These are phyloP conservation scores for Metschnikowia proteae DNA, from an alignment of 805 yeast species.

Conservation along the genomic window DNA sequence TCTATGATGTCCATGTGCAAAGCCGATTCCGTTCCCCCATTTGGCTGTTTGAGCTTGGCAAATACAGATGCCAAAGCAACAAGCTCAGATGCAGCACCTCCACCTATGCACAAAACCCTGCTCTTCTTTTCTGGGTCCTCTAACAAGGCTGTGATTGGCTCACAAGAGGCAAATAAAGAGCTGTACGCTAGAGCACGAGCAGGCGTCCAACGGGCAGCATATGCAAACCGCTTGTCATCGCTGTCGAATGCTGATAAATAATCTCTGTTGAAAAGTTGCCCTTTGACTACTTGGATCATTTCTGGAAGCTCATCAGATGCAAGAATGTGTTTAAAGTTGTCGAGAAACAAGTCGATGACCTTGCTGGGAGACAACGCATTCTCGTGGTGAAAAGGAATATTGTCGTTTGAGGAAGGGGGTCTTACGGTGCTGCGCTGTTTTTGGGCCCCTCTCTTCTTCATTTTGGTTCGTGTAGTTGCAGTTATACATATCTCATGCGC, in stretches of 20 bases:
- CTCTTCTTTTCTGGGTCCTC: constrained; percentile 27
- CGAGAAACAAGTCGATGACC: constrained; percentile 36
- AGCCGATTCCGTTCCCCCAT: constrained; percentile 29
- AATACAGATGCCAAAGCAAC: constrained; percentile 61
- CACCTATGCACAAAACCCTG: constrained; percentile 67
- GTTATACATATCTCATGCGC: background rate
- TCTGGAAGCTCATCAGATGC: constrained; percentile 34
- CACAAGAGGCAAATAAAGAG: constrained; percentile 56
- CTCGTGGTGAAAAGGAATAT: constrained; percentile 34
- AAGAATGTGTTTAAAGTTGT: constrained; percentile 30
- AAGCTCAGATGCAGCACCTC: constrained; percentile 87
- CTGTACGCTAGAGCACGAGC: constrained; percentile 73
- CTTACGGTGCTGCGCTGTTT: background rate
- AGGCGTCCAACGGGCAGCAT: constrained; percentile 83
- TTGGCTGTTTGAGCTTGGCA: constrained; percentile 34
- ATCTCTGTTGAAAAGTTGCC: constrained; percentile 64
- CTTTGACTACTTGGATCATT: constrained; percentile 65
- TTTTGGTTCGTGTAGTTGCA: background rate
- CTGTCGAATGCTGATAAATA: constrained; percentile 65
- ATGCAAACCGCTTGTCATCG: constrained; percentile 65
- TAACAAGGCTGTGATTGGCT: constrained; percentile 37
- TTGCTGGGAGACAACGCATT: constrained; percentile 31
- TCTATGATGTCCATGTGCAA: constrained; percentile 59
- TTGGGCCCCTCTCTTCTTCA: background rate
- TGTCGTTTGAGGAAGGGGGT: constrained; percentile 13